These are phyloP conservation scores for Elymus sibiricus DNA, from an alignment of 176 grass and related monocot species.

Conservation along the genomic window DNA sequence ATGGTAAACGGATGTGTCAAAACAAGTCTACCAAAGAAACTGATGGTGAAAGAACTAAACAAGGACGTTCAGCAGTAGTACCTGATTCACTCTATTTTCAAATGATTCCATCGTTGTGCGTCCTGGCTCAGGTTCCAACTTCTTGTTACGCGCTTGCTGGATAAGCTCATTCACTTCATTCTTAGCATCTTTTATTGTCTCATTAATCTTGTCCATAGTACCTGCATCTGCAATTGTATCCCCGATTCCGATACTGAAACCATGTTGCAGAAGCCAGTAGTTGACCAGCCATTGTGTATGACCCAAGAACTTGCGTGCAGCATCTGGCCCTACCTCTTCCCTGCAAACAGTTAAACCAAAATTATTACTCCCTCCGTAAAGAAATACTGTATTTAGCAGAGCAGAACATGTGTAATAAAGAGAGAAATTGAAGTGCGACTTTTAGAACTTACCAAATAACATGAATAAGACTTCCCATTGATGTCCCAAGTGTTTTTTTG, in stretches of 20 bases:
- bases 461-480: constrained; percentile 87
- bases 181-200: constrained; percentile 82
- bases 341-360: constrained; percentile 41
- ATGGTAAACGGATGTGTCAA: constrained; percentile 18
- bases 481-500: constrained; percentile 82
- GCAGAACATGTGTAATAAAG: neutral
- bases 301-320: constrained; percentile 90
- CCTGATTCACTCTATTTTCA: constrained; percentile 97
- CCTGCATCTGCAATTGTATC: constrained; percentile 95
- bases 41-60: neutral
- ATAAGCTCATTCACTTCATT: constrained; percentile 90
- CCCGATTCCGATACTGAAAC: constrained; percentile 96
- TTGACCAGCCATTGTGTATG: constrained; percentile 98
- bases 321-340: constrained; percentile 99
- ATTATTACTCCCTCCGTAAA: neutral
- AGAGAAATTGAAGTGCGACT: neutral
- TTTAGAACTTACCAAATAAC: constrained; percentile 74
- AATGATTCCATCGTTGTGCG: constrained; percentile 97
- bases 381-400: neutral
- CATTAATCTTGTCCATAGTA: constrained; percentile 88
- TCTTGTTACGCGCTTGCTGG: constrained; percentile 58
- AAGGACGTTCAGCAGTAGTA: constrained; percentile 24
- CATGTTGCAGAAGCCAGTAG: constrained; percentile 95
- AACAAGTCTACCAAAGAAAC: neutral
- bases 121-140: constrained; percentile 88